Base-by-base conservation (phyloP, 2,329 filamentous ascomycete species). In the Pseudocercospora cruenta region DNA sequence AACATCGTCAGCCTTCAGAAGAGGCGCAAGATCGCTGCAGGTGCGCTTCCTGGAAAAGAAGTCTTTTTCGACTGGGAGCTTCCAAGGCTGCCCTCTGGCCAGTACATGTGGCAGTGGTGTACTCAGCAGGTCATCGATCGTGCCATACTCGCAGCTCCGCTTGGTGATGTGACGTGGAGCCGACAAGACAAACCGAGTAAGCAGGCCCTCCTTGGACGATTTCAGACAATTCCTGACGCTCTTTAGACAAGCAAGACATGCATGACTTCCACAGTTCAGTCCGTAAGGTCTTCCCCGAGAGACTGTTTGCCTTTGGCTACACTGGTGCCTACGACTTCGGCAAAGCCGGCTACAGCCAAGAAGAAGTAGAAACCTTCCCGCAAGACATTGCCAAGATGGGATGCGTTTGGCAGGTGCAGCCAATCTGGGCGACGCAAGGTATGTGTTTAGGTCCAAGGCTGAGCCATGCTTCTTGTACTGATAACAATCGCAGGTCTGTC, bases 51-150 rank as follows among this genome's bases (percentile, higher is more conserved):
- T 19, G 61, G 53, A 9, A 60, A 65, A 33, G 63, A 65, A 3
- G 63, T 65, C 1, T 49, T 45, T 26, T 65, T 65, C 21, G 63
- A 65, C 24, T 65, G 63, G 63, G 63, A 65, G 31, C 21, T 65
- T 2, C 63, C 63, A 2, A 26, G 58, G 36, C 43, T 65, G 16
- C 63, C 63, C 36, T 19, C 60, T 22, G 63, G 63, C 12, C 63
- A 65, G 26, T 65, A 65, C 49, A 65, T 65, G 63, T 61, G 63
- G 63, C 63, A 65, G 31, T 65, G 63, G 63, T 60, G 31, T 26
- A 65, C 47, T 9, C 60, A 61, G 58, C 63, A 65, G 33, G 63
- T 65, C 36, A 65, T 65, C 22, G 63, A 65, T 24, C 57, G 63
- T 28, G 63, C 63, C 10, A 61, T 65, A 33, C 58, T 65, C 21